Base-by-base conservation (phyloP, 2,329 filamentous ascomycete species). In the Fusarium acutatum region DNA sequence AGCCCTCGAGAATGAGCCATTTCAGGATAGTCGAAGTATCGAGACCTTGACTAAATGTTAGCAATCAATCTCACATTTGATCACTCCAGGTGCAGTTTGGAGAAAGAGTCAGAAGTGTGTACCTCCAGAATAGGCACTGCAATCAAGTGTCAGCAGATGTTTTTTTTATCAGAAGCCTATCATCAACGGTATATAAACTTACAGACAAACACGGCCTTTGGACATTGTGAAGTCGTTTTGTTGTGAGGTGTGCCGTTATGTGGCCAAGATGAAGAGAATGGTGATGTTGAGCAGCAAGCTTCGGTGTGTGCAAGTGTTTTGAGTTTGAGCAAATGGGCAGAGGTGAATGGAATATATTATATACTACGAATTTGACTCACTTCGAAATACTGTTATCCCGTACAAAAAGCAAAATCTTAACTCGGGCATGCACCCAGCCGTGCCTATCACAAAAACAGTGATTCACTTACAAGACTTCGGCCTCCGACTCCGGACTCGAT, bases 11-110 rank as follows among this genome's bases (percentile, higher is more conserved):
- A 14, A 78, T 79, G 20, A 86, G 80, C 81, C 81, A 86, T 68
- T 69, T 72, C 28, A 72, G 77, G 64, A 86, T 86, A 11, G 80
- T 82, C 32, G 80, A 82, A 58, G 84, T 85, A 68, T 85, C 83
- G 24, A 85, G 81, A 54, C 83, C 83, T 70, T 66, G 8, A 13
- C 32, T 24, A 17, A 14, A 17, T 34, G 43, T 70, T 38, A 66
- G 67, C 34, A 46, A 28, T 6, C n/a, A 30, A 24, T 37, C 13
- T 54, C 38, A 28, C 12, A 44, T n/a, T 20, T n/a, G 46, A 30
- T 20, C 41, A 52, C 32, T 24, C 44, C 41, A 40, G n/a, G 10
- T 32, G 28, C 22, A 40, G 17, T 44, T 44, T 37, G 26, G 26
- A 34, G 28, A 35, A 24, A 28, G 28, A 30, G 49, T 17, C 32